Conservation (phyloP, 495 filamentous ascomycete species). For the Lophiotrema nucula region DNA sequence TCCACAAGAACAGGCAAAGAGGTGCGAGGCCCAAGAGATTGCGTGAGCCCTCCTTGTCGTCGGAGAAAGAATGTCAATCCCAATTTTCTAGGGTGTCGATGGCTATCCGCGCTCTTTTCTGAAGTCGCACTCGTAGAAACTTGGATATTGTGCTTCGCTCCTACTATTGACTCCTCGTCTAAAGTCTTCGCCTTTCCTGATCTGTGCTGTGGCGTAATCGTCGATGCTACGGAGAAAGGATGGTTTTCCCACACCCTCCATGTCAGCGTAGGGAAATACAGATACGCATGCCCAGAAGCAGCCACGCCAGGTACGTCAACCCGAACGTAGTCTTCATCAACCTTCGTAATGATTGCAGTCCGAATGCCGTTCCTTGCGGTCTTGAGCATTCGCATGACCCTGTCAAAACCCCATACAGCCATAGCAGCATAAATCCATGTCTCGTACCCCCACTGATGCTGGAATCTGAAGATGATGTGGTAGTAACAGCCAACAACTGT, state of each 20-base stretch:
- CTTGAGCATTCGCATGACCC: conserved; percentile 36
- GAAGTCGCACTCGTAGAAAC: not conserved
- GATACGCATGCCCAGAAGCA: conserved; percentile 39
- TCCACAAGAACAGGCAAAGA: conserved; percentile 1
- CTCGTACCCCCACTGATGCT: conserved; percentile 42
- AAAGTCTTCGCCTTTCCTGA: not conserved
- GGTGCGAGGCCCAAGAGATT: conserved; percentile 9
- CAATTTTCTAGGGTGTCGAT: not conserved
- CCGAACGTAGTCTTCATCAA: conserved; percentile 37
- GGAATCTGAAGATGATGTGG: conserved; percentile 36
- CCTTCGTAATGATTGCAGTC: conserved; percentile 36
- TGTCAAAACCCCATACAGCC: conserved; percentile 49
- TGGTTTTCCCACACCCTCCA: conserved; percentile 50
- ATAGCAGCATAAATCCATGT: conserved; percentile 46
- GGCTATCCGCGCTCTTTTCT: no score
- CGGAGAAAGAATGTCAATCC: conserved; percentile 6
- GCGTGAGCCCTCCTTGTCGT: not conserved
- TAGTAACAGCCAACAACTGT: conserved; percentile 45
- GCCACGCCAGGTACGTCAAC: conserved; percentile 39
- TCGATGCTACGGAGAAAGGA: conserved; percentile 46
- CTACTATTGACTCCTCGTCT: not conserved
- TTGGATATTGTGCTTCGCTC: not conserved
- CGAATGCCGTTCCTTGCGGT: conserved; percentile 36
- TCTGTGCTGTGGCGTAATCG: conserved; percentile 8
- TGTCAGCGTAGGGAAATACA: conserved; percentile 45